A percentile compares a stretch with the other conserved stretches of the same genome.
Evolutionary conservation across 176 grass and related monocot genomes (phyloP).

Genomic region (Saccharum officinarum): DNA sequence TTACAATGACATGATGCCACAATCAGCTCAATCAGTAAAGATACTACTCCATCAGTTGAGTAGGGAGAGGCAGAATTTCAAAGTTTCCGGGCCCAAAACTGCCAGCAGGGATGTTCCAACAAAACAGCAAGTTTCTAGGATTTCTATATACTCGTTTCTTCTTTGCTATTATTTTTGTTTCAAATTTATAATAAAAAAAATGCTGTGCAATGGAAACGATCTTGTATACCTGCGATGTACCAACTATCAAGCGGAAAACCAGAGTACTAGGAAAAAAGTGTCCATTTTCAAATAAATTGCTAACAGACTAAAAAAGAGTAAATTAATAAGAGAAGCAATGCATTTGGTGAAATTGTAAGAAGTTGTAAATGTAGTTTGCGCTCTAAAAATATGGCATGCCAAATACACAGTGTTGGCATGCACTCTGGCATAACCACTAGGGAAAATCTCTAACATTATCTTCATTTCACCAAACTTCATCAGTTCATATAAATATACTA

Average conservation of each 20-base stretch:
- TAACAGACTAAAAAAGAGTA: background rate
- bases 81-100: background rate
- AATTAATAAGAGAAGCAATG: background rate
- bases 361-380: background rate
- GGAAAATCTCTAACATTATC: background rate
- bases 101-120: background rate
- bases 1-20: background rate
- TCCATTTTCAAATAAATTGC: background rate
- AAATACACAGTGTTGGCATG: background rate
- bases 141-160: background rate
- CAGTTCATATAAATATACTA: background rate
- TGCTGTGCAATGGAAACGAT: background rate
- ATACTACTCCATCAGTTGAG: slow-evolving; percentile 9
- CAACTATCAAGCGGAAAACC: background rate
- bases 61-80: background rate
- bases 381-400: background rate
- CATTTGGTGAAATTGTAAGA: background rate
- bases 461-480: background rate
- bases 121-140: background rate
- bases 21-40: background rate
- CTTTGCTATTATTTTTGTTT: background rate
- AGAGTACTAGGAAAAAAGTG: background rate
- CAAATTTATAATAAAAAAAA: background rate
- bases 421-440: background rate
- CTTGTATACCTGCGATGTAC: background rate